Percentiles rank a stretch among this genome's conserved stretches.
Conservation (phyloP, 1,139 yeast genomes). For the Kodamaea fungicola region DNA sequence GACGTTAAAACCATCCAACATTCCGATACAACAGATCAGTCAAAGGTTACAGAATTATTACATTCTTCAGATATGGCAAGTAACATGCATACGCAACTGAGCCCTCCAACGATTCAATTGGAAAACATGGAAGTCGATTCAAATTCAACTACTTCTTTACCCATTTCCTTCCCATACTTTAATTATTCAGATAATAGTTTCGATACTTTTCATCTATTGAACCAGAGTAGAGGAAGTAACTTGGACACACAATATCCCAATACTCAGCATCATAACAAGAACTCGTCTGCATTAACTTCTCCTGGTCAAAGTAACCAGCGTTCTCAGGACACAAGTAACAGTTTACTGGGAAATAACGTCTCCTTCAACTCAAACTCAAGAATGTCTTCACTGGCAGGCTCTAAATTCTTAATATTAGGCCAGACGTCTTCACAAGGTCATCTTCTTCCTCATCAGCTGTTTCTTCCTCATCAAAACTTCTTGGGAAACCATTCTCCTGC, state of each 20-base stretch:
- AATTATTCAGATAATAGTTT: constrained; percentile 24
- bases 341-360: not conserved
- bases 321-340: not conserved
- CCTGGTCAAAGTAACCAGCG: constrained; percentile 6
- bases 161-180: constrained; percentile 34
- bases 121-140: constrained; percentile 31
- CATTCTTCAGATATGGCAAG: constrained; percentile 1
- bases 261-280: constrained; percentile 19
- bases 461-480: constrained; percentile 1
- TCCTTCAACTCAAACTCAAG: not conserved
- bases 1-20: not conserved
- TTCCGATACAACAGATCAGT: not conserved
- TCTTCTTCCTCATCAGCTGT: constrained; percentile 2
- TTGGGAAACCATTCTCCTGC: not conserved
- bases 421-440: not conserved
- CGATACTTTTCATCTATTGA: constrained; percentile 31
- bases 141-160: constrained; percentile 28
- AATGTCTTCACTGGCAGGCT: not conserved
- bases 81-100: constrained; percentile 2
- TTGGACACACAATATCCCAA: constrained; percentile 20
- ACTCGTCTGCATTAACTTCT: constrained; percentile 8
- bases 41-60: not conserved
- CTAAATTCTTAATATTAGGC: not conserved
- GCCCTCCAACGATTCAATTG: constrained; percentile 8
- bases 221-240: constrained; percentile 9